These are phyloP conservation scores for Trypanosoma lewisi DNA, from an alignment of 208 protist genomes.

Conservation along the genomic window DNA sequence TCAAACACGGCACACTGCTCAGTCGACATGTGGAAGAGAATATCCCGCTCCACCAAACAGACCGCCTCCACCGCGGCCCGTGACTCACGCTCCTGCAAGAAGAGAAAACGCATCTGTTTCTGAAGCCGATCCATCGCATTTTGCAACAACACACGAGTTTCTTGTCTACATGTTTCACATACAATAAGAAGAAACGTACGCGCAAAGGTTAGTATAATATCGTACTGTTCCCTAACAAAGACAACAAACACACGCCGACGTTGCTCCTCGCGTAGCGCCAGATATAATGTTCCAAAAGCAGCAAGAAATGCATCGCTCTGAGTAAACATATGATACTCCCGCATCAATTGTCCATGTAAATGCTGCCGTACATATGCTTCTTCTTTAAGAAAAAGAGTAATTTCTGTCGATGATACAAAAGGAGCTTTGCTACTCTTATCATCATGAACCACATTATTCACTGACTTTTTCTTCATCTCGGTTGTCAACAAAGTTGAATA, in stretches of 20 bases:
- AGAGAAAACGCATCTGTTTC: slow-evolving; percentile 24
- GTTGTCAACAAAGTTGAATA: too few species aligned
- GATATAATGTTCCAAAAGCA: slow-evolving; percentile 31
- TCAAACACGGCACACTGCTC: slow-evolving; percentile 13
- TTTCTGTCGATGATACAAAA: not conserved
- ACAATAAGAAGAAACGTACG: slow-evolving; percentile 15
- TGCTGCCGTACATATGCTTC: slow-evolving; percentile 46
- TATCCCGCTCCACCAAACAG: slow-evolving; percentile 10
- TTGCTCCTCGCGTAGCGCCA: slow-evolving; percentile 43
- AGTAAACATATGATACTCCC: slow-evolving; percentile 25
- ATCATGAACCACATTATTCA: not conserved
- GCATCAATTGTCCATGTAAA: slow-evolving; percentile 22
- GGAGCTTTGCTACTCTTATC: not conserved
- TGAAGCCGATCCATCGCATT: slow-evolving; percentile 29
- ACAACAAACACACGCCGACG: slow-evolving; percentile 36
- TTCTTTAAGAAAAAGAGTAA: slow-evolving; percentile 36
- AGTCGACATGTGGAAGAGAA: not conserved
- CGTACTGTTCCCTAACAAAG: slow-evolving; percentile 52
- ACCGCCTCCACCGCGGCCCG: slow-evolving; percentile 42
- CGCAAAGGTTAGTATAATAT: slow-evolving; percentile 47
- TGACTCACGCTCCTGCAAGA: slow-evolving; percentile 40
- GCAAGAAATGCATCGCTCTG: slow-evolving; percentile 24
- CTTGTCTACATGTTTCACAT: slow-evolving; percentile 12
- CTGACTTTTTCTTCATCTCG: too few species aligned
- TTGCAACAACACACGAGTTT: slow-evolving; percentile 17